Evolutionary conservation across 768 basidiomycete species (phyloP).

Genomic region (Fistulinella prunicolor): DNA sequence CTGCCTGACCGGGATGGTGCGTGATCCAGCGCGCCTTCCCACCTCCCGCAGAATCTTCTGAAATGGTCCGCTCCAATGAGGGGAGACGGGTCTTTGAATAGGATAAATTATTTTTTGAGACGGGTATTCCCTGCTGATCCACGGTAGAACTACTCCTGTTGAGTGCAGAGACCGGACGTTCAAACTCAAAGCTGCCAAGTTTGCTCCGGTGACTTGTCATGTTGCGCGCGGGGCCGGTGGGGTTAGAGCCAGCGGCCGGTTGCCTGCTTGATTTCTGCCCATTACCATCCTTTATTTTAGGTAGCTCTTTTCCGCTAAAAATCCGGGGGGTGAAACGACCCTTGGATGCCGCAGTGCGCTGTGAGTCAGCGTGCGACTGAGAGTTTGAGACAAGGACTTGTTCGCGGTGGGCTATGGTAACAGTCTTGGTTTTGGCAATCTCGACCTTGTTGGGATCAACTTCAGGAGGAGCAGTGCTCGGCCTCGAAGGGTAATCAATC

Average conservation of each 20-base stretch:
- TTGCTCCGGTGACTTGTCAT: constrained; percentile 46
- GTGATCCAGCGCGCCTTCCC: constrained; percentile 9
- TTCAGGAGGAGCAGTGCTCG: constrained; percentile 4
- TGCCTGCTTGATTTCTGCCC: constrained; percentile 29
- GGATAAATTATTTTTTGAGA: constrained; percentile 5
- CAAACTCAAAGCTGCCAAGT: constrained; percentile 77
- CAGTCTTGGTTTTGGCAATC: constrained; percentile 10
- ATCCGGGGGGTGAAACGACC: constrained; percentile 33
- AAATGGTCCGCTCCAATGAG: constrained; percentile 25
- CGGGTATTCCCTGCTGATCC: constrained; percentile 13
- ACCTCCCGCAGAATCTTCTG: constrained; percentile 24
- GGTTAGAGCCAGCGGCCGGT: constrained; percentile 2
- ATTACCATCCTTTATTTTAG: constrained; percentile 18
- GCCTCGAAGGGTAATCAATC: constrained; percentile 5
- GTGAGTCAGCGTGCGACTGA: constrained; percentile 12
- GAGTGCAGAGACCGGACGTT: constrained; percentile 52
- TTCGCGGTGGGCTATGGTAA: constrained; percentile 22
- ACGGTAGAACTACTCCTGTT: constrained; percentile 30
- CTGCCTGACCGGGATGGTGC: constrained; percentile 14
- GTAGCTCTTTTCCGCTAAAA: constrained; percentile 24
- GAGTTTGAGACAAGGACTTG: constrained; percentile 27
- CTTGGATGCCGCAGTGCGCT: constrained; percentile 8
- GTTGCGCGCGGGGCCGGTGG: constrained; percentile 19
- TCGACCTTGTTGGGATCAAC: constrained; percentile 13
- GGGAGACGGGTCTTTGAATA: constrained; percentile 14